These are phyloP conservation scores for Fagopyrum tataricum DNA, from an alignment of 148 eudicot species.

Conservation along the genomic window DNA sequence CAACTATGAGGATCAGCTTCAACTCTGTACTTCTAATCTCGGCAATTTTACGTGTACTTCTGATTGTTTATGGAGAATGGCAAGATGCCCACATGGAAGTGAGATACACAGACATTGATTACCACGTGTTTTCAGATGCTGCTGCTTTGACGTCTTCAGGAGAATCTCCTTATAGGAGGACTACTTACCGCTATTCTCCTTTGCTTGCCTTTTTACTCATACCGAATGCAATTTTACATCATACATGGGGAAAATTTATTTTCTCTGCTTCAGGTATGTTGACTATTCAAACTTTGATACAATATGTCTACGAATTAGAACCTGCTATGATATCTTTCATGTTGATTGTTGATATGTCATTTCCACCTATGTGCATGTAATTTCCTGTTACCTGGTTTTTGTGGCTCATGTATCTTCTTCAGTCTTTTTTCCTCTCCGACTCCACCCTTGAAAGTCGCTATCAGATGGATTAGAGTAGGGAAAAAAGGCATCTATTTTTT, in stretches of 20 bases:
- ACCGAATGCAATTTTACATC: slow-evolving; percentile 74
- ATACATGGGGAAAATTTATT: slow-evolving; percentile 80
- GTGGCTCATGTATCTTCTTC: no score
- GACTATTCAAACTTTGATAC: not conserved
- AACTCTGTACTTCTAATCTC: slow-evolving; percentile 57
- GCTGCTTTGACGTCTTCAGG: slow-evolving; percentile 69
- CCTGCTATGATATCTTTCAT: not conserved
- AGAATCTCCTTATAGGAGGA: slow-evolving; percentile 79
- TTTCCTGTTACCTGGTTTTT: no score
- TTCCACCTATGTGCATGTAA: no score
- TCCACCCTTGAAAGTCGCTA: no score
- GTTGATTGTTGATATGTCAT: not conserved
- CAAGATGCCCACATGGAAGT: slow-evolving; percentile 94
- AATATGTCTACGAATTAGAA: not conserved
- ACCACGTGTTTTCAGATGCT: slow-evolving; percentile 92
- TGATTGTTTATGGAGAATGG: slow-evolving; percentile 93
- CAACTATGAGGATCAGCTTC: slow-evolving; percentile 36
- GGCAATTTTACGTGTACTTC: slow-evolving; percentile 45
- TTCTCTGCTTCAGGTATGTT: slow-evolving; percentile 83
- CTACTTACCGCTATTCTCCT: slow-evolving; percentile 90
- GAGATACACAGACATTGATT: slow-evolving; percentile 92
- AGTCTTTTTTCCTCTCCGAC: no score
- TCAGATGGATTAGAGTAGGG: not conserved
- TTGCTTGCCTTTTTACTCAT: slow-evolving; percentile 72
- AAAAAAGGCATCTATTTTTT: not conserved